Percentiles rank a stretch among this genome's conserved stretches.
These are phyloP conservation scores for Aspergillus avenaceus DNA, from an alignment of 495 filamentous ascomycete genomes.

Conservation along the genomic window DNA sequence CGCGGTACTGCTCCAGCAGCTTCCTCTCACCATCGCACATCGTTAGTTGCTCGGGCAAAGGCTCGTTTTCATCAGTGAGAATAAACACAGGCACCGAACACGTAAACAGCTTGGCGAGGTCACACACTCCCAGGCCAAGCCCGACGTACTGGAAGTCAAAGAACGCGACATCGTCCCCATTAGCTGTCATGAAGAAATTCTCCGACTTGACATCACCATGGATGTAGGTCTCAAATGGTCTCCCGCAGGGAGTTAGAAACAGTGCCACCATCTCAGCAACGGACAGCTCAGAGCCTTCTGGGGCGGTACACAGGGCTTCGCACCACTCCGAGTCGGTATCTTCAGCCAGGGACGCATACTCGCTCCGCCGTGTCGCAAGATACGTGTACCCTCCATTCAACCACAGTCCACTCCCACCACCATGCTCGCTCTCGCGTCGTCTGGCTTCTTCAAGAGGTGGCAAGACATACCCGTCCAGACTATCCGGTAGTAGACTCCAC, in stretches of 20 bases:
- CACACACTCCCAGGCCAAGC: slow-evolving; percentile 34
- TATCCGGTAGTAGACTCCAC: slow-evolving; percentile 15
- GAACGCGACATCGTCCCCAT: slow-evolving; percentile 30
- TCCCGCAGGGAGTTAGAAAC: slow-evolving; percentile 25
- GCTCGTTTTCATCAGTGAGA: slow-evolving; percentile 21
- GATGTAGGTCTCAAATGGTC: slow-evolving; percentile 31
- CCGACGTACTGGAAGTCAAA: slow-evolving; percentile 42
- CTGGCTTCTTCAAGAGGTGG: slow-evolving; percentile 29
- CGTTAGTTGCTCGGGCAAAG: slow-evolving; percentile 20
- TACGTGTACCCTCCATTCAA: slow-evolving; percentile 41
- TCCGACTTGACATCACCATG: slow-evolving; percentile 42
- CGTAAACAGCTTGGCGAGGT: slow-evolving; percentile 39
- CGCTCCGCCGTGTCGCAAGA: slow-evolving; percentile 31
- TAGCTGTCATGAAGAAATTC: slow-evolving; percentile 35
- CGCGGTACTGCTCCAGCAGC: slow-evolving; percentile 25
- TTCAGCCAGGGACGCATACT: slow-evolving; percentile 25
- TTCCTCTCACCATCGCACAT: slow-evolving; percentile 28
- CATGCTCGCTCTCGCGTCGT: slow-evolving; percentile 4
- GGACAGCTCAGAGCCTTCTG: slow-evolving; percentile 15
- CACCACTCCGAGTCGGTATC: slow-evolving; percentile 33
- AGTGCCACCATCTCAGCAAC: slow-evolving; percentile 30
- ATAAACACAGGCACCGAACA: slow-evolving; percentile 33
- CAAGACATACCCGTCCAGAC: slow-evolving; percentile 19
- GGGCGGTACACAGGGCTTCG: slow-evolving; percentile 14
- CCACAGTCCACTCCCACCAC: slow-evolving; percentile 20